Percentiles rank a stretch among this genome's conserved stretches.
These are phyloP conservation scores for Globisporangium alternatum DNA, from an alignment of 352 stramenopile genomes.

Conservation along the genomic window DNA sequence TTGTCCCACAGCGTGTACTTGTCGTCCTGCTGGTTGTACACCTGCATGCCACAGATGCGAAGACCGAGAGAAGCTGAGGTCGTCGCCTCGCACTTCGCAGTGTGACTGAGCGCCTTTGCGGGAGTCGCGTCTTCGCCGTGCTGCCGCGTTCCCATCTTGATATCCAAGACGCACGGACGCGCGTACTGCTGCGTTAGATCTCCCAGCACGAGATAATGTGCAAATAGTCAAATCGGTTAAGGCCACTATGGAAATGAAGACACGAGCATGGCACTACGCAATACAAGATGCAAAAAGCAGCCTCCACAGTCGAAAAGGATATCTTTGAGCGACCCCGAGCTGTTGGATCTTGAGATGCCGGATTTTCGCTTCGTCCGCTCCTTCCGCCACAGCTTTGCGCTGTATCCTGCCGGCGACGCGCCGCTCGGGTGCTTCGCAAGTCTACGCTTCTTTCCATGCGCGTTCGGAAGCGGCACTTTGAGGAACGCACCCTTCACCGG, in stretches of 20 bases:
- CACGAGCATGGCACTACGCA: neutral
- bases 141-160: conserved; percentile 82
- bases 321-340: conserved; percentile 18
- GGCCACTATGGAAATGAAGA: neutral
- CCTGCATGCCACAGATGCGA: conserved; percentile 80
- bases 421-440: conserved; percentile 21
- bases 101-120: conserved; percentile 68
- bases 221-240: conserved; percentile 5
- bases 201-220: conserved; percentile 65
- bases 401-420: conserved; percentile 39
- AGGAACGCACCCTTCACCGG: conserved; percentile 7
- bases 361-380: conserved; percentile 28
- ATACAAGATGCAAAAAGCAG: neutral
- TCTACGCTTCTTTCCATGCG: conserved; percentile 38
- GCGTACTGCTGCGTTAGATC: conserved; percentile 66
- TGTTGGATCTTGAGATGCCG: conserved; percentile 15
- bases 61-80: conserved; percentile 66
- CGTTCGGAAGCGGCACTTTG: conserved; percentile 4
- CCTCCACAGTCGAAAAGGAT: conserved; percentile 12
- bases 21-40: conserved; percentile 56
- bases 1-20: conserved; percentile 79
- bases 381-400: conserved; percentile 59
- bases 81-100: conserved; percentile 67
- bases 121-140: conserved; percentile 66
- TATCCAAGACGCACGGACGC: conserved; percentile 70